phyloP scores from a whole-genome alignment of 495 filamentous ascomycete genomes.

The Aspergillus campestris region DNA sequence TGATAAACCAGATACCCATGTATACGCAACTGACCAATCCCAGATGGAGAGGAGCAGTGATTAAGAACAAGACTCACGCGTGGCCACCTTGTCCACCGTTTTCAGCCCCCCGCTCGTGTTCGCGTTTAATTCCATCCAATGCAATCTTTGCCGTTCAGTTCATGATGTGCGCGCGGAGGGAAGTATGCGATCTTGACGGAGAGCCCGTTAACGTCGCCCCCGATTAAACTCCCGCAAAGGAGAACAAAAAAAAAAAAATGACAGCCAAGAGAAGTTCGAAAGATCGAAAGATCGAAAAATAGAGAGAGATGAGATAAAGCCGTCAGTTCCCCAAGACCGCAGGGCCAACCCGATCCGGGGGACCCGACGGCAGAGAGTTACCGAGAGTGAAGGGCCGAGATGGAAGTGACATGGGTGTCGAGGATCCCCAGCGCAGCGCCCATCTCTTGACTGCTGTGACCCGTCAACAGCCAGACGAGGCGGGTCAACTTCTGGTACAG shows the following conservation, averaged over 20 bases:
- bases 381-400: conserved; percentile 12
- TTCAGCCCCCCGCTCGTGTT: too few species aligned
- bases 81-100: too few species aligned
- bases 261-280: not conserved
- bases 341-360: too few species aligned
- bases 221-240: not conserved
- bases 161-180: conserved; percentile 8
- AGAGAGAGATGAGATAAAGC: too few species aligned
- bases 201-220: too few species aligned
- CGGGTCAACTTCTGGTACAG: conserved; percentile 31
- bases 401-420: conserved; percentile 15
- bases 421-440: conserved; percentile 22
- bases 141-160: conserved; percentile 10
- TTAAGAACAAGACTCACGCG: too few species aligned
- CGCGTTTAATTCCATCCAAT: not conserved
- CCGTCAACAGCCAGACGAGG: conserved; percentile 35
- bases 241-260: not conserved
- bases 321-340: too few species aligned
- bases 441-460: conserved; percentile 27
- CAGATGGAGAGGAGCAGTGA: too few species aligned
- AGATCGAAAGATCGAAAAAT: too few species aligned
- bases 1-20: too few species aligned
- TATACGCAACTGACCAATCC: too few species aligned
- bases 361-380: not conserved
- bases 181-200: too few species aligned